Evolutionary conservation across 1,139 yeast species (phyloP).

Genomic region (Diutina sp.): DNA sequence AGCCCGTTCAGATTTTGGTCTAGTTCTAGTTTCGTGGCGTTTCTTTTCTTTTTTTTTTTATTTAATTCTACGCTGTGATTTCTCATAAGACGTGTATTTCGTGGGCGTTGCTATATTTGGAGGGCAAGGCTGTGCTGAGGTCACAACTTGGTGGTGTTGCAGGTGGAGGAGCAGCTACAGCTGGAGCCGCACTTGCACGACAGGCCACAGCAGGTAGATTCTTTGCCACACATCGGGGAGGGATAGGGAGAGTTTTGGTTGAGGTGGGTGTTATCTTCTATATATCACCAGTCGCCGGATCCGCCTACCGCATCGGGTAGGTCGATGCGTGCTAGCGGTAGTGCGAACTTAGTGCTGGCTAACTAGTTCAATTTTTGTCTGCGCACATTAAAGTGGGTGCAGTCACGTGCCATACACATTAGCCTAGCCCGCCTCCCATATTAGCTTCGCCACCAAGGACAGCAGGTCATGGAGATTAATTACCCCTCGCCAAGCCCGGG

Average conservation of each 20-base stretch:
- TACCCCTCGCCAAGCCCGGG: background rate
- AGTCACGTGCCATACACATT: no score
- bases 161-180: constrained; percentile 22
- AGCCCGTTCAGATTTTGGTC: no score
- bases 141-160: constrained; percentile 28
- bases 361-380: no score
- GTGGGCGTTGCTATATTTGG: background rate
- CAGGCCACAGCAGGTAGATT: constrained; percentile 13
- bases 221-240: background rate
- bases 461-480: no score
- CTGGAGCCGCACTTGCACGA: constrained; percentile 30
- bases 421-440: background rate
- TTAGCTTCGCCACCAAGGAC: background rate
- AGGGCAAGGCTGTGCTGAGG: background rate
- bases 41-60: no score
- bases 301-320: constrained; percentile 3
- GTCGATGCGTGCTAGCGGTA: background rate
- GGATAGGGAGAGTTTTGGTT: no score
- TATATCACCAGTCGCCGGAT: constrained; percentile 3
- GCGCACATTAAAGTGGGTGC: no score
- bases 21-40: no score
- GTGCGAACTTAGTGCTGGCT: background rate
- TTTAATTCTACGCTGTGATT: no score
- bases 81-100: no score
- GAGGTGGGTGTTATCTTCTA: background rate